A percentile compares a stretch with the other conserved stretches of the same genome.
phyloP scores from a whole-genome alignment of 176 grass and related monocot species.

The Hordeum marinum region DNA sequence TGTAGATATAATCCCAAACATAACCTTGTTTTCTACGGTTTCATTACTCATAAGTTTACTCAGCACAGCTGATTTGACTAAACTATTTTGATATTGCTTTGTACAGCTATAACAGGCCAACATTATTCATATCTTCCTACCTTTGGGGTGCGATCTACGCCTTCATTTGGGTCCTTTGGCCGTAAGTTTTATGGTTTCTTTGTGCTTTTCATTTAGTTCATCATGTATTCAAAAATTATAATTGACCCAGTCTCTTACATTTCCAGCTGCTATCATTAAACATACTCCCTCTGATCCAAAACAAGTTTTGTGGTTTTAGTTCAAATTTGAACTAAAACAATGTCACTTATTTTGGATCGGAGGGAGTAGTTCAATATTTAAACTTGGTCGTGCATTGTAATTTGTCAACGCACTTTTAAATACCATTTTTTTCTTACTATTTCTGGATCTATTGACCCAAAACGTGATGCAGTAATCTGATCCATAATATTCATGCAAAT shows the following conservation, averaged over 20 bases:
- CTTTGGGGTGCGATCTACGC: not conserved
- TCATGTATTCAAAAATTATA: not conserved
- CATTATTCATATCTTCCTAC: not conserved
- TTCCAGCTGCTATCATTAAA: not conserved
- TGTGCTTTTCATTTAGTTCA: conserved; percentile 1
- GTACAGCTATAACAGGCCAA: not conserved
- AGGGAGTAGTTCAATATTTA: not conserved
- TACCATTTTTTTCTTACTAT: not conserved
- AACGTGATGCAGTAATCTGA: not conserved
- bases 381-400: not conserved
- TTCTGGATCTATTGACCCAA: not conserved
- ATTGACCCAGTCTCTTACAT: not conserved
- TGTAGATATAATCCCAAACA: not conserved
- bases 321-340: too few relatives aligned
- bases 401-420: not conserved
- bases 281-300: not conserved
- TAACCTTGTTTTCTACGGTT: not conserved
- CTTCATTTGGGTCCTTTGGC: not conserved
- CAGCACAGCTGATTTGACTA: not conserved
- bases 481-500: not conserved
- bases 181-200: conserved; percentile 1
- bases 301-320: too few relatives aligned
- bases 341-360: too few relatives aligned
- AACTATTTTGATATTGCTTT: conserved; percentile 9
- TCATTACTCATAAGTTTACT: not conserved